Conservation (phyloP, 352 stramenopile species). For the Phytophthora cactorum region DNA sequence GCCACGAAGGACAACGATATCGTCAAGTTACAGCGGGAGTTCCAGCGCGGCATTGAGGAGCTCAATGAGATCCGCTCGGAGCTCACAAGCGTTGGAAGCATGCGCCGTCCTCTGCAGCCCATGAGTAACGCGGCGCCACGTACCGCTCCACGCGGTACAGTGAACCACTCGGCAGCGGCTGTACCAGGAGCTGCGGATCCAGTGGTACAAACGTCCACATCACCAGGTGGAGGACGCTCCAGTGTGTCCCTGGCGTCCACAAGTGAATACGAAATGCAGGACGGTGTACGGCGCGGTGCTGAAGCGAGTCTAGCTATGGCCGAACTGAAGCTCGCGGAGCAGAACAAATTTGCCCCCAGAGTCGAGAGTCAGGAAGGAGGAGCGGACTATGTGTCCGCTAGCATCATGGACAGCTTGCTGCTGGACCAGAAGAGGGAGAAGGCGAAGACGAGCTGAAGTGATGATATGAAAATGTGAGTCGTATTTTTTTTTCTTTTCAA, state of each 20-base stretch:
- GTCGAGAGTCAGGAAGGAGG: conserved; percentile 78
- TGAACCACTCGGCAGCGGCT: conserved; percentile 13
- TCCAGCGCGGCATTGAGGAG: conserved; percentile 80
- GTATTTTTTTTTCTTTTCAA: background rate
- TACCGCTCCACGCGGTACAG: conserved; percentile 2
- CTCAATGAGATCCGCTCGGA: conserved; percentile 83
- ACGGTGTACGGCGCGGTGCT: conserved; percentile 34
- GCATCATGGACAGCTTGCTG: conserved; percentile 80
- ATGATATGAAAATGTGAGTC: background rate
- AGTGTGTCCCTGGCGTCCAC: conserved; percentile 52
- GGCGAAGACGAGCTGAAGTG: conserved; percentile 7
- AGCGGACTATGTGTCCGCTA: conserved; percentile 82
- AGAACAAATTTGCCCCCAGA: conserved; percentile 54
- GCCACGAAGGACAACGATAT: conserved; percentile 82
- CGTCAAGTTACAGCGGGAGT: conserved; percentile 80
- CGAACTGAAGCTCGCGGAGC: conserved; percentile 63
- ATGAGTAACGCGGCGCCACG: conserved; percentile 12
- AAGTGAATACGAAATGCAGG: conserved; percentile 27
- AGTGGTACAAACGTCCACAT: background rate
- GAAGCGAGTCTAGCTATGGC: conserved; percentile 67
- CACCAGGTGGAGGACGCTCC: conserved; percentile 28
- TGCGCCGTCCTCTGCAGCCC: conserved; percentile 61
- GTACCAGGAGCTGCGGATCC: background rate
- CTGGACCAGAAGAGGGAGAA: conserved; percentile 43
- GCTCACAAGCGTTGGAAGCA: conserved; percentile 73